Conservation (phyloP, 176 grass and related monocot genomes). For the Phoenix dactylifera region DNA sequence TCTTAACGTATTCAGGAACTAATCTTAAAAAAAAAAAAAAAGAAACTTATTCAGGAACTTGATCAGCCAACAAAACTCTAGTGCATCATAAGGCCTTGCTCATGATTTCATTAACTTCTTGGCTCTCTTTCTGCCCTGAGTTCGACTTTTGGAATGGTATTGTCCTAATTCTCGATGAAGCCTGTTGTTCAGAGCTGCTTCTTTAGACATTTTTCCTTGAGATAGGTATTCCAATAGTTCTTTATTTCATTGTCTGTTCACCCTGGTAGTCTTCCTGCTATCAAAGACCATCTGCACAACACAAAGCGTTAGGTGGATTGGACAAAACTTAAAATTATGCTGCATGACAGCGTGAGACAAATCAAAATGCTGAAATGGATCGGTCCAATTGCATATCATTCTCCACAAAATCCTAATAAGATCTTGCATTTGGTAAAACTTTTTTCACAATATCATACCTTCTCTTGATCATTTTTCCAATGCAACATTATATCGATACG, state of each 20-base stretch:
- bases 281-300: slow-evolving; percentile 4
- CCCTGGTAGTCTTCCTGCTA: slow-evolving; percentile 3
- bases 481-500: no score
- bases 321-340: no score
- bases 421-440: no score
- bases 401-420: no score
- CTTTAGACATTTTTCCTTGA: neutral
- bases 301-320: neutral
- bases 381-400: no score
- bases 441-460: no score
- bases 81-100: neutral
- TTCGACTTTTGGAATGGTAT: neutral
- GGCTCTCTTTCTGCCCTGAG: neutral
- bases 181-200: neutral
- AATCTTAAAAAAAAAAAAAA: no score
- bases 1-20: no score
- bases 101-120: neutral
- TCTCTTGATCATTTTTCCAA: no score
- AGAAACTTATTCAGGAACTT: neutral
- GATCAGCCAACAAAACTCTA: neutral
- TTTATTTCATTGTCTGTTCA: slow-evolving; percentile 12
- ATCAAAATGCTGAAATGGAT: no score
- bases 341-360: no score
- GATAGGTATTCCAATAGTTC: slow-evolving; percentile 8
- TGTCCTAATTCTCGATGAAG: neutral